phyloP scores from a whole-genome alignment of 169 alveolate species.

The Theileria sp. region DNA sequence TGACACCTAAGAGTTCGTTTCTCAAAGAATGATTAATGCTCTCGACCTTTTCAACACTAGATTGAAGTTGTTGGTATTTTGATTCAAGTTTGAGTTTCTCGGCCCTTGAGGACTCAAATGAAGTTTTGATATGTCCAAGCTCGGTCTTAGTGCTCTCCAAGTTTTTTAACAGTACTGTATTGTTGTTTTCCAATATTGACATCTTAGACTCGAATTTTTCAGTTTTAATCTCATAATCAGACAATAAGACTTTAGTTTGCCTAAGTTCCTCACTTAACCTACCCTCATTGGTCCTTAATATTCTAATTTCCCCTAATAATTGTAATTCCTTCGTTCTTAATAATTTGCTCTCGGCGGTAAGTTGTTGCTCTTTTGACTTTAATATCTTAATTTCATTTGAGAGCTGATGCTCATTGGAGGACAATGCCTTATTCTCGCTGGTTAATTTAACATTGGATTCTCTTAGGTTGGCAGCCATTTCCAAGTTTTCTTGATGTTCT shows the following conservation, averaged over 20 bases:
- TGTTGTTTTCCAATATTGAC: slow-evolving; percentile 16
- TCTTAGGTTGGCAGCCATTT: not conserved
- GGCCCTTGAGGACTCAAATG: slow-evolving; percentile 1
- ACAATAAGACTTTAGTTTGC: not conserved
- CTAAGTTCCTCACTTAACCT: not conserved
- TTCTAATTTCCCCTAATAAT: slow-evolving; percentile 3
- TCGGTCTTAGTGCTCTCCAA: slow-evolving; percentile 14
- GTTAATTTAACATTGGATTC: not conserved
- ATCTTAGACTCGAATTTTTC: slow-evolving; percentile 11
- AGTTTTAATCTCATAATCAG: not conserved
- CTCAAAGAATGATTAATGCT: slow-evolving; percentile 14
- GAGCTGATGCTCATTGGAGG: not conserved
- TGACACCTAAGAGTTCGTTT: slow-evolving; percentile 7
- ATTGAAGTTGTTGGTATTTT: slow-evolving; percentile 21
- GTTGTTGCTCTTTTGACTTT: not conserved
- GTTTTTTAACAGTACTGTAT: slow-evolving; percentile 18
- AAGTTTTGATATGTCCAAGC: not conserved
- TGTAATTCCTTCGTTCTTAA: not conserved
- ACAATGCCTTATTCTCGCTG: not conserved
- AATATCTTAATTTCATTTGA: not conserved
- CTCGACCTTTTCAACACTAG: slow-evolving; percentile 31
- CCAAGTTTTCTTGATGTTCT: not conserved
- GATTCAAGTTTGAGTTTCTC: slow-evolving; percentile 28
- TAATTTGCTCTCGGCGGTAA: not conserved
- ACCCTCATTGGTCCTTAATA: not conserved